These are phyloP conservation scores for Leishmania mexicana DNA, from an alignment of 208 protist genomes.

Conservation along the genomic window DNA sequence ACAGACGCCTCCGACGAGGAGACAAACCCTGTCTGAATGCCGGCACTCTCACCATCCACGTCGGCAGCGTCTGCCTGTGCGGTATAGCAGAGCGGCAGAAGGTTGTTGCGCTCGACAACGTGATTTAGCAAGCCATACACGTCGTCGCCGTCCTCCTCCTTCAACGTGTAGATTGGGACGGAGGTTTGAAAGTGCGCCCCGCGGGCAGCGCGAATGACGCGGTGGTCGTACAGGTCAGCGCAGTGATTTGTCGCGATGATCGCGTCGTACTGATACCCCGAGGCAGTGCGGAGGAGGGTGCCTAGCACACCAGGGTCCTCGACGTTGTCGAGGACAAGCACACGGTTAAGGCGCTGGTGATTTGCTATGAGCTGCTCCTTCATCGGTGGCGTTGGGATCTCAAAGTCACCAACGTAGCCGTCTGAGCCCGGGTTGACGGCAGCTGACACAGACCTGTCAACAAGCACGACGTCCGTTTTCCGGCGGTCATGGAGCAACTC, in stretches of 20 bases:
- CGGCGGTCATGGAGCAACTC: slow-evolving; percentile 45
- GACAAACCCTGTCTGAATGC: background rate
- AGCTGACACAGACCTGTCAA: slow-evolving; percentile 52
- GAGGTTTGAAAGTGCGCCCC: slow-evolving; percentile 86
- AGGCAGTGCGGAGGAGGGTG: slow-evolving; percentile 80
- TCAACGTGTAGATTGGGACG: slow-evolving; percentile 83
- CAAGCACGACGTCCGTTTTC: slow-evolving; percentile 61
- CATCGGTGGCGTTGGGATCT: slow-evolving; percentile 73
- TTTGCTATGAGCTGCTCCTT: slow-evolving; percentile 90
- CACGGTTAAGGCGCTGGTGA: slow-evolving; percentile 76
- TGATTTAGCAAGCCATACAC: slow-evolving; percentile 90
- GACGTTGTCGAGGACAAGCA: slow-evolving; percentile 92
- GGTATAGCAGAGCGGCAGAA: slow-evolving; percentile 74
- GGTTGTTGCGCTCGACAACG: slow-evolving; percentile 74
- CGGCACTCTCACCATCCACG: slow-evolving; percentile 3
- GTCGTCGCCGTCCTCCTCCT: slow-evolving; percentile 89
- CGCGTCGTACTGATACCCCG: slow-evolving; percentile 87
- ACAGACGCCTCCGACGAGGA: no score
- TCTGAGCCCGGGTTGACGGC: slow-evolving; percentile 76
- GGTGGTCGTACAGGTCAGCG: slow-evolving; percentile 89
- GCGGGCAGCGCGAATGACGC: slow-evolving; percentile 81
- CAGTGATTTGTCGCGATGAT: slow-evolving; percentile 90
- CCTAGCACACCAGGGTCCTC: slow-evolving; percentile 82
- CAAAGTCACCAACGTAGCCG: slow-evolving; percentile 89
- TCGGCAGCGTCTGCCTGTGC: slow-evolving; percentile 41